phyloP scores from a whole-genome alignment of 139 green algal species.

The Volvox reticuliferus region DNA sequence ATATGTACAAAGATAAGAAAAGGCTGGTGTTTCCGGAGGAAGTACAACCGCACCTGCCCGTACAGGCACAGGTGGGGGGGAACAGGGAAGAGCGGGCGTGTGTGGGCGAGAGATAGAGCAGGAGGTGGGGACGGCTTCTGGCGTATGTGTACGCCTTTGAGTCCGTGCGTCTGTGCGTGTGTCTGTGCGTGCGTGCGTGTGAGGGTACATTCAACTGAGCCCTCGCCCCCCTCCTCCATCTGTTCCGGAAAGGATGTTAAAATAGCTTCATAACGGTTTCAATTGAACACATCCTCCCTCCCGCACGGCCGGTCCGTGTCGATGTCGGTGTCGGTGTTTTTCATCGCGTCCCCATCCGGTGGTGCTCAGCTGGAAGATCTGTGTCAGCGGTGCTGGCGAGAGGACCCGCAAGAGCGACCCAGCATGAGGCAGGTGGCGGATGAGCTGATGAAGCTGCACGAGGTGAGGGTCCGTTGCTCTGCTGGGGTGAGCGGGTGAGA shows the following conservation, averaged over 20 bases:
- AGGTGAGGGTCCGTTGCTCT: not conserved
- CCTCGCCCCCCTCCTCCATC: not conserved
- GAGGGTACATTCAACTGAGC: not conserved
- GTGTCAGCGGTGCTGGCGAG: constrained; percentile 18
- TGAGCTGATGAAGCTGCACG: not conserved
- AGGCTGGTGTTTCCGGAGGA: not conserved
- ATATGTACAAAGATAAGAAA: not conserved
- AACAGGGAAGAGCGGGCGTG: too few species aligned
- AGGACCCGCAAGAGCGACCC: constrained; percentile 1
- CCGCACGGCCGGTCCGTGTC: too few species aligned
- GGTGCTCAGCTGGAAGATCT: constrained; percentile 8
- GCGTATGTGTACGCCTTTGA: not conserved
- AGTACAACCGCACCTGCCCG: constrained; percentile 1
- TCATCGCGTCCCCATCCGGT: too few species aligned
- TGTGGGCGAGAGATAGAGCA: not conserved
- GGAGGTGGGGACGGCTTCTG: not conserved
- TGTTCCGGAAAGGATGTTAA: too few species aligned
- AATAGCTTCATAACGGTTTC: too few species aligned
- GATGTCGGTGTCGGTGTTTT: too few species aligned
- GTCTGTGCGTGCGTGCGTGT: too few species aligned
- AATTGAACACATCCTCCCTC: too few species aligned
- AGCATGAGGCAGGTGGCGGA: constrained; percentile 32
- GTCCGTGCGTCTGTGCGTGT: not conserved
- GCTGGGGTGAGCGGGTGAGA: not conserved
- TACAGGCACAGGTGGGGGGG: constrained; percentile 22